Percentiles rank a stretch among this genome's conserved stretches.
Conservation (phyloP, 352 stramenopile genomes). For the Phytopythium helicoides region DNA sequence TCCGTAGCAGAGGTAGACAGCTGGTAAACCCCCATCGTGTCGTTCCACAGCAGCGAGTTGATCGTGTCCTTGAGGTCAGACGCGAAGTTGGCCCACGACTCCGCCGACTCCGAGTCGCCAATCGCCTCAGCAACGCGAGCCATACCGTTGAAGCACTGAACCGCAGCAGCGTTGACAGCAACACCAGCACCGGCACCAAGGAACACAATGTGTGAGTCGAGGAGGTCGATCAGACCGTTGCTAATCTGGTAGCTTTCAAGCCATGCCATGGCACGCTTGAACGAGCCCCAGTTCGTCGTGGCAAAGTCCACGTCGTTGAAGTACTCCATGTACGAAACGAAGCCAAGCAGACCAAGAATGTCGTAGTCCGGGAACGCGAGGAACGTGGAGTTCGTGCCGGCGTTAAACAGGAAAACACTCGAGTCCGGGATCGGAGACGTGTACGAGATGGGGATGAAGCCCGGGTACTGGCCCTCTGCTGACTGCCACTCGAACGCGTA, state of each 20-base stretch:
- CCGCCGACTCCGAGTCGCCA: conserved; percentile 16
- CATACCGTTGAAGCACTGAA: conserved; percentile 25
- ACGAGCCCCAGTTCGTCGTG: conserved; percentile 15
- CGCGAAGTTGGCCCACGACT: conserved; percentile 11
- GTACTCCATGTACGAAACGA: conserved; percentile 33
- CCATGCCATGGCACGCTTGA: conserved; percentile 16
- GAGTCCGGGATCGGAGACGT: conserved; percentile 22
- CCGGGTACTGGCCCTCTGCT: conserved; percentile 14
- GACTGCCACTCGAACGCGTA: conserved; percentile 24
- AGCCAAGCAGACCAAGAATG: conserved; percentile 24
- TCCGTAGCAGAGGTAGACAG: conserved; percentile 15
- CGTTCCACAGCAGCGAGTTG: conserved; percentile 30
- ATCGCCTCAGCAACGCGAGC: conserved; percentile 14
- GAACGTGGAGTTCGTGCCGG: conserved; percentile 10
- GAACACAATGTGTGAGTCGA: conserved; percentile 19
- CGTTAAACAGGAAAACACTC: conserved; percentile 25
- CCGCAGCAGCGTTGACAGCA: conserved; percentile 22
- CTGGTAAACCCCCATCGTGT: conserved; percentile 20
- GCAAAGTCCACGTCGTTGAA: conserved; percentile 18
- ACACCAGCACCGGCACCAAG: conserved; percentile 13
- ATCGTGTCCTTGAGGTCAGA: conserved; percentile 20
- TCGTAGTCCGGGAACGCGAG: conserved; percentile 28
- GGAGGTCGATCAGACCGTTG: conserved; percentile 23
- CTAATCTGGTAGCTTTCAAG: conserved; percentile 14
- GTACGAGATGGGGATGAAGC: conserved; percentile 24